phyloP scores from a whole-genome alignment of 2,329 filamentous ascomycete genomes.

The Fusarium mangiferae region DNA sequence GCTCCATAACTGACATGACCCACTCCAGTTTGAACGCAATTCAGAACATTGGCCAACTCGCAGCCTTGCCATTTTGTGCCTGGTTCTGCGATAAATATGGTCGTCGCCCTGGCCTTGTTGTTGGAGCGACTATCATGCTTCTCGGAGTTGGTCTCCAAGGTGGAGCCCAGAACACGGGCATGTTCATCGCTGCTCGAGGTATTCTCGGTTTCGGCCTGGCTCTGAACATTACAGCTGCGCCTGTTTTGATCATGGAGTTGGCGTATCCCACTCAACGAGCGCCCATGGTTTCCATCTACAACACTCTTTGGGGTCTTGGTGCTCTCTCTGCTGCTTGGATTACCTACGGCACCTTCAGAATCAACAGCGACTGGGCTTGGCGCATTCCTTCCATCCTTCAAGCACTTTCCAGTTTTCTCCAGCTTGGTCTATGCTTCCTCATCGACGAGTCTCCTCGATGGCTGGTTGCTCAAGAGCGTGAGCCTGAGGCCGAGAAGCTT shows the following conservation, averaged over 20 bases:
- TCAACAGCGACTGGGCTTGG: slow-evolving; percentile 11
- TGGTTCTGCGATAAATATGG: slow-evolving; percentile 13
- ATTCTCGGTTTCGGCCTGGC: slow-evolving; percentile 13
- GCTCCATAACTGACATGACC: not conserved
- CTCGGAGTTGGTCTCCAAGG: slow-evolving; percentile 15
- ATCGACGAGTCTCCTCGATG: slow-evolving; percentile 18
- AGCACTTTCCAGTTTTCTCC: not conserved
- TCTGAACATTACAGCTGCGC: slow-evolving; percentile 7
- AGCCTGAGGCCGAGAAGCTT: slow-evolving; percentile 4
- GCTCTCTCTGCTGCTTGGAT: slow-evolving; percentile 14
- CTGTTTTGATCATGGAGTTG: slow-evolving; percentile 14
- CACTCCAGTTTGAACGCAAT: slow-evolving; percentile 1
- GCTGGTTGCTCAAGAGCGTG: slow-evolving; percentile 1
- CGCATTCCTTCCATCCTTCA: slow-evolving; percentile 12
- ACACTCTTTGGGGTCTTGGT: slow-evolving; percentile 14
- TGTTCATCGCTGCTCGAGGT: slow-evolving; percentile 15
- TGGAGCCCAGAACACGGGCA: slow-evolving; percentile 8
- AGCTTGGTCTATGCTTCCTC: slow-evolving; percentile 1
- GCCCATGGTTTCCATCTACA: slow-evolving; percentile 20
- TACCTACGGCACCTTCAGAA: slow-evolving; percentile 11
- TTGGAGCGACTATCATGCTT: slow-evolving; percentile 10
- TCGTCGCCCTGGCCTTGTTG: not conserved
- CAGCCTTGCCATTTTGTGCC: slow-evolving; percentile 12
- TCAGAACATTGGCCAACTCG: slow-evolving; percentile 15
- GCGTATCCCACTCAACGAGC: slow-evolving; percentile 15